Evolutionary conservation across 108 stramenopile species (phyloP), one percentile per base, ranked within the genome.

Genomic region (Fistulifera solaris): DNA sequence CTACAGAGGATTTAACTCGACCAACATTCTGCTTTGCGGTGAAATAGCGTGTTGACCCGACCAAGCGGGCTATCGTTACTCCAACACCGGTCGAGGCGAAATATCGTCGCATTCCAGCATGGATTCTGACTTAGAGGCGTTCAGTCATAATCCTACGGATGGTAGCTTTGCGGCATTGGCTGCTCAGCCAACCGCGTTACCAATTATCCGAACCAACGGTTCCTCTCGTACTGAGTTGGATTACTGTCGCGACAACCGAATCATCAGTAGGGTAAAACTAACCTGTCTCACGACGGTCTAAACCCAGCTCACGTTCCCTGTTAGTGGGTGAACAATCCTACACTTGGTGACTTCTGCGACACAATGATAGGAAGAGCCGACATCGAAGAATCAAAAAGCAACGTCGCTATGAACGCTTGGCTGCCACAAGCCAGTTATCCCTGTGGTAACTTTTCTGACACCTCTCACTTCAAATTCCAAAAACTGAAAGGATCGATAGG

Each of bases 401-500:
- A 88, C 81, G 77, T 78, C 69, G 75, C 77, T 79, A 73, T 77
- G 77, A 79, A 83, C 77, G 77, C 81, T 83, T 79, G 77, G 81
- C 81, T 83, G 90, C 90, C 84, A 88, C 90, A 88, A 93, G 91
- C 91, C 91, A 89, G 87, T 89, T 89, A 93, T 93, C 92, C 92
- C 86, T 94, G 92, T 94, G 93, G 93, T 90, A 94, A 94, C 92
- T 94, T 89, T 89, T 94, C 92, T 93, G 92, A 89, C 92, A 89
- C 91, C 87, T 93, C 91, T 87, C 78, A 81, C 90, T 85, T 88
- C 75, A 93, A 86, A 86, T 87, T 87, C 86, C 62, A 81, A 87
- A n/a, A 77, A 80, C 73, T 80, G 81, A 87, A 92, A 92, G 90
- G 91, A 93, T 93, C 91, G 85, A 88, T 93, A 93, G 91, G 87